phyloP scores from a whole-genome alignment of 2,329 filamentous ascomycete species.

The Botrytis elliptica region DNA sequence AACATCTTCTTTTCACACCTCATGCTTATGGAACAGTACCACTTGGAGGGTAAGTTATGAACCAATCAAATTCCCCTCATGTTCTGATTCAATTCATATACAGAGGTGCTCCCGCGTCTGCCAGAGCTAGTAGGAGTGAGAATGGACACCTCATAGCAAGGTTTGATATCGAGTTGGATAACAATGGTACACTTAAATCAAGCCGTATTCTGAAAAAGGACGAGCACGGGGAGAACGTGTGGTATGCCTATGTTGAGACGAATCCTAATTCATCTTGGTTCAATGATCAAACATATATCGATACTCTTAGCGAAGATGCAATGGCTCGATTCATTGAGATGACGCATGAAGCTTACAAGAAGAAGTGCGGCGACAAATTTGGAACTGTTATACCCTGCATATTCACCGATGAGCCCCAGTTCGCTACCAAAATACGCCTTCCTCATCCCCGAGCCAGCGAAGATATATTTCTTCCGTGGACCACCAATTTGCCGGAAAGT shows the following conservation, averaged over 20 bases:
- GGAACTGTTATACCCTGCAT: constrained; percentile 38
- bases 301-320: constrained; percentile 37
- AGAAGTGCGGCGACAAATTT: constrained; percentile 36
- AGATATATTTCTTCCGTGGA: constrained; percentile 40
- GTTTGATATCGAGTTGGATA: constrained; percentile 34
- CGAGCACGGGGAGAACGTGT: constrained; percentile 33
- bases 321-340: constrained; percentile 37
- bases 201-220: constrained; percentile 27
- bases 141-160: constrained; percentile 34
- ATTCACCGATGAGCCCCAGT: constrained; percentile 41
- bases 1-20: constrained; percentile 38
- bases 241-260: constrained; percentile 40
- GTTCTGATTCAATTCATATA: constrained; percentile 8
- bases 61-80: not conserved
- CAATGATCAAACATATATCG: constrained; percentile 39
- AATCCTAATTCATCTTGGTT: constrained; percentile 38
- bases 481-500: constrained; percentile 34
- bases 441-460: constrained; percentile 29
- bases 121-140: constrained; percentile 15
- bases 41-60: constrained; percentile 12
- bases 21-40: constrained; percentile 24
- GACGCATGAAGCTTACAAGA: constrained; percentile 39
- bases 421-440: constrained; percentile 38
- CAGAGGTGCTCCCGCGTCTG: constrained; percentile 17
- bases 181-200: constrained; percentile 33